phyloP scores from a whole-genome alignment of 495 filamentous ascomycete species.

The Penicillium mononematosum region DNA sequence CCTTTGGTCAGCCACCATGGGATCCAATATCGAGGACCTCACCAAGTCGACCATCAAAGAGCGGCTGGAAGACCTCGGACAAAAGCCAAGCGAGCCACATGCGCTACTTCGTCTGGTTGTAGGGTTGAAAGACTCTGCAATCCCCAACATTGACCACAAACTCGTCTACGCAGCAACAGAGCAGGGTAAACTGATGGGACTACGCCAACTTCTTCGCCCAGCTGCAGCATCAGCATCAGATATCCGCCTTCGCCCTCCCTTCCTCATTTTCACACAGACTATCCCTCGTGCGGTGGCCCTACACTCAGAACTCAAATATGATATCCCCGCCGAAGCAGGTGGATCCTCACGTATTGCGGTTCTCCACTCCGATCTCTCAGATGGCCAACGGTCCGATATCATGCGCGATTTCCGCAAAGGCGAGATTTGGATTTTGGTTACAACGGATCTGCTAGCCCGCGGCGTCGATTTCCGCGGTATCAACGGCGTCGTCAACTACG shows the following conservation, averaged over 20 bases:
- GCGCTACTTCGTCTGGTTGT: conserved; percentile 80
- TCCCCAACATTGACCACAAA: conserved; percentile 85
- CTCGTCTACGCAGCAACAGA: conserved; percentile 91
- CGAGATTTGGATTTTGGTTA: conserved; percentile 94
- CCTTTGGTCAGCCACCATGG: conserved; percentile 97
- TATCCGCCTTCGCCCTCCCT: conserved; percentile 75
- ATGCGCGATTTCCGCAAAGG: conserved; percentile 89
- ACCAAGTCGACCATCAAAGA: conserved; percentile 60
- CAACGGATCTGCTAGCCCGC: conserved; percentile 86
- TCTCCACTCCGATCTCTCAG: conserved; percentile 82
- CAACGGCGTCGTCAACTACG: conserved; percentile 95
- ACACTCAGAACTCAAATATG: conserved; percentile 87
- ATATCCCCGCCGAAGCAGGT: conserved; percentile 85
- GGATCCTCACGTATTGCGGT: conserved; percentile 84
- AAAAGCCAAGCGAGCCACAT: conserved; percentile 28
- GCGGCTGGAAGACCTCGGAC: conserved; percentile 35
- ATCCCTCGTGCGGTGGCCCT: conserved; percentile 86
- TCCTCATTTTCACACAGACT: conserved; percentile 92
- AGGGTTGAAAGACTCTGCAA: conserved; percentile 89
- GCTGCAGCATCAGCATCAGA: conserved; percentile 55
- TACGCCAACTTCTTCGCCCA: conserved; percentile 89
- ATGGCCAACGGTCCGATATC: conserved; percentile 68
- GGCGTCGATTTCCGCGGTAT: conserved; percentile 90
- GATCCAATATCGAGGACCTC: conserved; percentile 82
- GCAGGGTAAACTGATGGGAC: conserved; percentile 85